Percentiles rank a stretch among this genome's conserved stretches.
Conservation (phyloP, 139 green algal species). For the Chlamydomonas eustigma region DNA sequence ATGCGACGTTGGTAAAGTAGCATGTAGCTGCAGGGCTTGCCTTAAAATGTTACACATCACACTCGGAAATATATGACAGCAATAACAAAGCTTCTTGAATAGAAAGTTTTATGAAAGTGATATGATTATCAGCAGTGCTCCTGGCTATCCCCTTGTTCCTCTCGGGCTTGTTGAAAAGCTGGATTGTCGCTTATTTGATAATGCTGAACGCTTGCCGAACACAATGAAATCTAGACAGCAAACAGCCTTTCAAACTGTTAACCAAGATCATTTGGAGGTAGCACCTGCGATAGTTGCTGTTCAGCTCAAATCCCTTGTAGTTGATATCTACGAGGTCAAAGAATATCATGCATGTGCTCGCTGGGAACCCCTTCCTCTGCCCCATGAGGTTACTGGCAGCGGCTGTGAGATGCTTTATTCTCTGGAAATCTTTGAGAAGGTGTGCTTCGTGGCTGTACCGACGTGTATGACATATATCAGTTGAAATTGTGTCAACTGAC, state of each 20-base stretch:
- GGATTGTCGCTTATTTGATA: conserved; percentile 1
- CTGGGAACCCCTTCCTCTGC: background rate
- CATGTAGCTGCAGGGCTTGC: no score
- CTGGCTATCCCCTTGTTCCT: background rate
- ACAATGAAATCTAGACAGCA: background rate
- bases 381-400: background rate
- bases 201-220: background rate
- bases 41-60: no score
- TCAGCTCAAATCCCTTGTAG: background rate
- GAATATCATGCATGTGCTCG: background rate
- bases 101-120: no score
- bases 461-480: background rate
- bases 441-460: background rate
- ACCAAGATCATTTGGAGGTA: background rate
- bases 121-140: background rate
- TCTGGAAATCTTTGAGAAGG: background rate
- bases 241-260: background rate
- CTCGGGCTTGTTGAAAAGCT: conserved; percentile 2
- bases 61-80: no score
- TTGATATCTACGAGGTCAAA: background rate
- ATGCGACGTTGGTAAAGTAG: no score
- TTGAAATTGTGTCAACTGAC: background rate
- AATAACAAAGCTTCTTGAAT: no score
- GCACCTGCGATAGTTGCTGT: background rate
- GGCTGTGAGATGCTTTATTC: background rate